Base-by-base conservation (phyloP, 108 stramenopile species). In the Heterococcus sp. region DNA sequence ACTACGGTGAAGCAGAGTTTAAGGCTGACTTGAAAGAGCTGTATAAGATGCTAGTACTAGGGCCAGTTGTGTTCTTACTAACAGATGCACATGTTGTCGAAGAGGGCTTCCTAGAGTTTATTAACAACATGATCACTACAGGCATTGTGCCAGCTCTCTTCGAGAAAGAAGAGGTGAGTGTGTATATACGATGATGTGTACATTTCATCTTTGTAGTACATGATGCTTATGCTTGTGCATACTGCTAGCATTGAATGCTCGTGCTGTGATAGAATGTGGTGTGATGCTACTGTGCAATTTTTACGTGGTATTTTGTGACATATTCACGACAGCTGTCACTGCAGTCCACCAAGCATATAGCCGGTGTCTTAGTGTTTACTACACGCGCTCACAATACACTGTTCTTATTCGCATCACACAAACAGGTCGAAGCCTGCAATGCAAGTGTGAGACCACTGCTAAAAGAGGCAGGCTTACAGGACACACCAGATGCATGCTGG, bases 91-190 rank as follows among this genome's bases (percentile, higher is more conserved):
- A 91, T 72, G 91, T 90, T 0, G 91, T 89, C 35, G 87, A 91
- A 83, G 91, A 91, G 78, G 91, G 91, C 35, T 91, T 91, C 76
- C 85, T 91, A 29, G 91, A 91, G 73, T 89, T 90, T 70, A 78
- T 91, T 66, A 91, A 91, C 87, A 91, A 91, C 75, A 91, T 91
- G 86, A 75, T 91, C 3, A 90, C 90, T 3, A 91, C 89, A 4
- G 90, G 91, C 39, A 90, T 90, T 86, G 89, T 90, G 68, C 90
- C 91, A 1, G 90, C 90, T 3, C 82, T 91, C 38, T 90, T 89
- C 74, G 90, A 90, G 86, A 87, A 85, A 65, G 79, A 81, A 31
- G 79, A 81, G 8, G 71, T 28, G 35, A 58, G 46, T n/a, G n/a
- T n/a, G n/a, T n/a, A n/a, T n/a, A n/a, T n/a, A 2, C 2, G 29